Conservation (phyloP, 768 basidiomycete genomes). For the Boletus patriciae region DNA sequence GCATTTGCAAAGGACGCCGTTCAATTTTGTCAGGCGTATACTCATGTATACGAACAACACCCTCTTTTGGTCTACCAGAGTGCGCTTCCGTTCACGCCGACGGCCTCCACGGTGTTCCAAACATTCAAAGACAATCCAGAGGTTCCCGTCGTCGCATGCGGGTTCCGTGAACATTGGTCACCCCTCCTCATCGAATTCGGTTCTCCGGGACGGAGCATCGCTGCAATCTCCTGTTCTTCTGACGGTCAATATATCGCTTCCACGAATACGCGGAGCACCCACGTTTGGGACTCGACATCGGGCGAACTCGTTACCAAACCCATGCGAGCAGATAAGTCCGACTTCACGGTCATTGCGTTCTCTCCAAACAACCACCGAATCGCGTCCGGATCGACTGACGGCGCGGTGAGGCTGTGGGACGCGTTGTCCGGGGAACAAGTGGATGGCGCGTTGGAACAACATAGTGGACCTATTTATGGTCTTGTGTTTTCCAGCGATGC, state of each 20-base stretch:
- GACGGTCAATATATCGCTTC: constrained; percentile 33
- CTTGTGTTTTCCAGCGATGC: constrained; percentile 35
- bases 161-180: constrained; percentile 33
- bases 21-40: constrained; percentile 34
- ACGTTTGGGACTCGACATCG: constrained; percentile 29
- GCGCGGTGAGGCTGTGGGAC: constrained; percentile 30
- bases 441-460: constrained; percentile 16
- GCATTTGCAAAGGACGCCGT: constrained; percentile 27
- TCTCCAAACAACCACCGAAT: constrained; percentile 29
- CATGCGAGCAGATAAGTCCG: constrained; percentile 9
- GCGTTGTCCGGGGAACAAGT: constrained; percentile 24
- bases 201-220: constrained; percentile 12
- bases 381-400: constrained; percentile 25
- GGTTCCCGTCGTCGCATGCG: constrained; percentile 26
- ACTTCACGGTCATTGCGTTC: constrained; percentile 26
- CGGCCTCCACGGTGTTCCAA: constrained; percentile 23
- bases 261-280: constrained; percentile 19
- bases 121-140: constrained; percentile 28
- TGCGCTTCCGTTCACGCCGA: constrained; percentile 35
- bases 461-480: constrained; percentile 21
- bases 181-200: constrained; percentile 33
- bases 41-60: constrained; percentile 33
- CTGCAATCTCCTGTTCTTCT: constrained; percentile 25
- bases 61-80: constrained; percentile 34
- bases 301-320: constrained; percentile 27